These are phyloP conservation scores for Thecaphora thlaspeos DNA, from an alignment of 1,284 basidiomycete species.

Conservation along the genomic window DNA sequence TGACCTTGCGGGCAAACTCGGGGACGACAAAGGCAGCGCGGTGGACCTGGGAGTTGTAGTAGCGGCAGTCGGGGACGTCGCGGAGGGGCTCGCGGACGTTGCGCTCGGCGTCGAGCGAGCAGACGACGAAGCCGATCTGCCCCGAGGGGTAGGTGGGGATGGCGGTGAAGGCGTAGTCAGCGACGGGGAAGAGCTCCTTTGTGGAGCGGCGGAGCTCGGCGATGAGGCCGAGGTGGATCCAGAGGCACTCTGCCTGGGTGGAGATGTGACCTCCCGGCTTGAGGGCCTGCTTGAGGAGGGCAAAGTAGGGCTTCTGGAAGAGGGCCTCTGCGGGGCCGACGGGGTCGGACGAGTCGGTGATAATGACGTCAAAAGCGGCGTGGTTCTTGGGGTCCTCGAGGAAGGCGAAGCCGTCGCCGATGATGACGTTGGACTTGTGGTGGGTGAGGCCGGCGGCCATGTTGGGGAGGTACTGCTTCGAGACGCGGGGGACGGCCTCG, in stretches of 20 bases:
- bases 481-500: constrained; percentile 94
- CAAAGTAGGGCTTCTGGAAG: constrained; percentile 97
- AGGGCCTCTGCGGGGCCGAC: constrained; percentile 92
- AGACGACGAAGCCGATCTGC: constrained; percentile 93
- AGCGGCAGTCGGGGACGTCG: constrained; percentile 66
- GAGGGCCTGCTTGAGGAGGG: constrained; percentile 85
- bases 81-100: constrained; percentile 62
- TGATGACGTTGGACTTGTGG: constrained; percentile 80
- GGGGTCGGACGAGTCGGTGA: constrained; percentile 96
- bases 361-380: constrained; percentile 84
- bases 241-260: constrained; percentile 93
- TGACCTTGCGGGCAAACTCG: constrained; percentile 73
- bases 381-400: constrained; percentile 81
- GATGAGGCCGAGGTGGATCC: constrained; percentile 91
- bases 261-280: constrained; percentile 89
- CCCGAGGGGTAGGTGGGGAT: constrained; percentile 98
- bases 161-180: constrained; percentile 92
- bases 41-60: constrained; percentile 86
- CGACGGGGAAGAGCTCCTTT: constrained; percentile 74
- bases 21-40: constrained; percentile 82
- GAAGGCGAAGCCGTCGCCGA: constrained; percentile 98
- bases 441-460: constrained; percentile 85
- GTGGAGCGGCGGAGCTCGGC: constrained; percentile 73
- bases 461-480: constrained; percentile 86
- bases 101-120: constrained; percentile 67